These are phyloP conservation scores for Pythium rhizo-oryzae DNA, from an alignment of 352 stramenopile genomes.

Conservation along the genomic window DNA sequence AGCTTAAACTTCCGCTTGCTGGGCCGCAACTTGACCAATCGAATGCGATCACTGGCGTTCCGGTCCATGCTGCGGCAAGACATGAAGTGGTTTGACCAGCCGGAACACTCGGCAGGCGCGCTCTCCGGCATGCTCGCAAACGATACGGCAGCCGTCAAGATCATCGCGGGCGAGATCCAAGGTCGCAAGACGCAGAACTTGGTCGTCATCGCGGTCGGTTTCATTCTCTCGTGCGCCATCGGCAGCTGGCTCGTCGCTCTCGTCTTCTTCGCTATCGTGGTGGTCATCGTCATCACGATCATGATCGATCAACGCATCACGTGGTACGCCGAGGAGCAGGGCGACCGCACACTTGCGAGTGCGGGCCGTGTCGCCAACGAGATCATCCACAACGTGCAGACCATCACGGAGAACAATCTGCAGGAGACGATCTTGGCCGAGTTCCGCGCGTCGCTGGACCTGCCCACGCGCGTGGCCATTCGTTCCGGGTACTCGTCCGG, in stretches of 20 bases:
- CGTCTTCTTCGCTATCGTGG: slow-evolving; percentile 32
- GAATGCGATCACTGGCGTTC: slow-evolving; percentile 39
- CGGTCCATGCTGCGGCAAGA: slow-evolving; percentile 64
- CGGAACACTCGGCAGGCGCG: slow-evolving; percentile 56
- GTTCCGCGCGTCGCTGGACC: slow-evolving; percentile 32
- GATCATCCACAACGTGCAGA: slow-evolving; percentile 34
- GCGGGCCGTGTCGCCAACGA: slow-evolving; percentile 29
- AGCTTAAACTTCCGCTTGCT: slow-evolving; percentile 33
- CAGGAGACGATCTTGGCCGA: slow-evolving; percentile 34
- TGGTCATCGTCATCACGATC: slow-evolving; percentile 39
- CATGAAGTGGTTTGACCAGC: slow-evolving; percentile 67
- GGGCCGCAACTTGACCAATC: slow-evolving; percentile 41
- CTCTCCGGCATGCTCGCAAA: slow-evolving; percentile 54
- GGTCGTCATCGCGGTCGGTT: slow-evolving; percentile 25
- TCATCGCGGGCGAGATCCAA: slow-evolving; percentile 40
- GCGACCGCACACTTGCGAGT: slow-evolving; percentile 26
- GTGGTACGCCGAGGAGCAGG: slow-evolving; percentile 21
- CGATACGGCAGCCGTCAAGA: slow-evolving; percentile 62
- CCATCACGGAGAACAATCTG: slow-evolving; percentile 26
- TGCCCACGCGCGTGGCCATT: slow-evolving; percentile 53
- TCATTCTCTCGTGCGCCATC: slow-evolving; percentile 26
- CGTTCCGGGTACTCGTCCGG: slow-evolving; percentile 56
- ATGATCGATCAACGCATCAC: slow-evolving; percentile 34
- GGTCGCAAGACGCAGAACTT: slow-evolving; percentile 32
- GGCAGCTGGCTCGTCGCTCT: slow-evolving; percentile 36